phyloP scores from a whole-genome alignment of 768 basidiomycete genomes.

The Amanita pseudoporphyria region DNA sequence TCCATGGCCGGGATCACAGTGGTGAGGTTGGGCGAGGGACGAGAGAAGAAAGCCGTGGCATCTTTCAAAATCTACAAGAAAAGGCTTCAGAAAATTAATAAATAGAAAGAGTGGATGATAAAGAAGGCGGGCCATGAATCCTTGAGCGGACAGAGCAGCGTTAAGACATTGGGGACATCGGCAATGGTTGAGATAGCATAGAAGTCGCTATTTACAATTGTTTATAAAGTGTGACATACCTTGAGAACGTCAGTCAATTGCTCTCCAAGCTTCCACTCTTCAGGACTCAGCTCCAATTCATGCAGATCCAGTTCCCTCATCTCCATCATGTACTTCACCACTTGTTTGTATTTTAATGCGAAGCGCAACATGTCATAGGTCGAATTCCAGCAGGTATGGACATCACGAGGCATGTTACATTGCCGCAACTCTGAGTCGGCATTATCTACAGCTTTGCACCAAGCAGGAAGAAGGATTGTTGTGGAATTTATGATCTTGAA shows the following conservation, averaged over 20 bases:
- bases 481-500: too few species aligned
- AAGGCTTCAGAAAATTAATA: neutral
- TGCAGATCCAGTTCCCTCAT: neutral
- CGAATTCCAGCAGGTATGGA: too few species aligned
- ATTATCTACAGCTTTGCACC: neutral
- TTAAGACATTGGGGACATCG: neutral
- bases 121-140: neutral
- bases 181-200: neutral
- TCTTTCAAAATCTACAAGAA: conserved; percentile 4
- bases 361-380: too few species aligned
- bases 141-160: neutral
- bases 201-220: neutral
- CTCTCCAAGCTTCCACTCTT: neutral
- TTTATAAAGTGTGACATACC: neutral
- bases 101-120: neutral
- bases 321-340: neutral
- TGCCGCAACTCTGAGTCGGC: neutral
- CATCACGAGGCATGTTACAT: neutral
- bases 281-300: neutral
- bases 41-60: conserved; percentile 2
- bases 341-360: neutral
- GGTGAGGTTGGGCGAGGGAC: neutral
- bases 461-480: conserved; percentile 1
- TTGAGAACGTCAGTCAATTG: neutral
- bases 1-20: conserved; percentile 6